Evolutionary conservation across 2,329 filamentous ascomycete genomes (phyloP).

Genomic region (Pseudogymnoascus sp.): DNA sequence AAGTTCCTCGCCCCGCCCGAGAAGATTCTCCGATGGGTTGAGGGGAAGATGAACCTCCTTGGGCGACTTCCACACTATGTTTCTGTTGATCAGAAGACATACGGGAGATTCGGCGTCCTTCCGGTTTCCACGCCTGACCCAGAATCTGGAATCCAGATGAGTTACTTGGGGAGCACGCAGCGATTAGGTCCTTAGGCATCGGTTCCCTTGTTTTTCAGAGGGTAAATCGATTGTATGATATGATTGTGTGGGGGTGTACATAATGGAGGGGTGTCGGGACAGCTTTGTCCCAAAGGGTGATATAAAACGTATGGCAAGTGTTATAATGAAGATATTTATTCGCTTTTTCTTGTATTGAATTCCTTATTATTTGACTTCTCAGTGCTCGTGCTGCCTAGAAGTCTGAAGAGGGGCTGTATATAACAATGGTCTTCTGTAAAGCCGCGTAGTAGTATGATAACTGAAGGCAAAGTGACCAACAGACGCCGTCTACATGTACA

Average conservation of each 20-base stretch:
- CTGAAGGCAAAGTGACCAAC: neutral
- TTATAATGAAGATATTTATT: neutral
- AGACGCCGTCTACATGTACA: neutral
- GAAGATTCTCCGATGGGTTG: slow-evolving; percentile 77
- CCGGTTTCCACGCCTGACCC: slow-evolving; percentile 41
- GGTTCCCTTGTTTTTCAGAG: neutral
- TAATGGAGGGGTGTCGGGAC: neutral
- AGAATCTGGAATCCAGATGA: slow-evolving; percentile 41
- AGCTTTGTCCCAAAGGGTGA: neutral
- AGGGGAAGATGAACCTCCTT: slow-evolving; percentile 78
- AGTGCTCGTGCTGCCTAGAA: neutral
- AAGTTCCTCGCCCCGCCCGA: slow-evolving; percentile 87
- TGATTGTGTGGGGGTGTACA: neutral
- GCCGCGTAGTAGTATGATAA: neutral
- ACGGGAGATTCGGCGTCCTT: slow-evolving; percentile 82
- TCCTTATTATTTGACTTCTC: neutral
- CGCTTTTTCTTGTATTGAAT: neutral
- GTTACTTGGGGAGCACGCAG: slow-evolving; percentile 57
- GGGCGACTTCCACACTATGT: slow-evolving; percentile 84
- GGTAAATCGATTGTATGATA: neutral
- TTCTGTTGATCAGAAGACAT: slow-evolving; percentile 91
- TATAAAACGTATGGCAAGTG: slow-evolving; percentile 1
- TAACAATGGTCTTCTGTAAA: neutral
- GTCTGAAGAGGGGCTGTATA: too few relatives aligned
- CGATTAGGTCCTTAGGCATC: slow-evolving; percentile 56